Evolutionary conservation across 495 filamentous ascomycete genomes (phyloP), one percentile per base, ranked within the genome.

Genomic region (Pseudomonodictys pantanalensis): DNA sequence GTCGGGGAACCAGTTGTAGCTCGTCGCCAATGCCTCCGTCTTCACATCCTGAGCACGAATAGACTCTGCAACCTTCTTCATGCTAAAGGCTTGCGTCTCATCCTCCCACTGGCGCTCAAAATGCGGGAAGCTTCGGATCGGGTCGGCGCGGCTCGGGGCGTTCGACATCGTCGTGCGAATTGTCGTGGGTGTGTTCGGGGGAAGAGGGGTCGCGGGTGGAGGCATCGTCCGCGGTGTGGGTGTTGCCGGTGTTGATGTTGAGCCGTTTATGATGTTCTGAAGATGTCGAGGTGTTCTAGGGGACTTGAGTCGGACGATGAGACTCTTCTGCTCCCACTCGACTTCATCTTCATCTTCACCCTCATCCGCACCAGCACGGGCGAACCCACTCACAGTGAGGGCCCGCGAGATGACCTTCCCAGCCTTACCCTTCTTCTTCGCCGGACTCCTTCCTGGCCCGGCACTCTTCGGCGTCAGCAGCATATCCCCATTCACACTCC

Each of bases 1-100:
- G 4, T 52, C 56, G 5, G 47, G 46, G 25, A 51, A 59, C 56
- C 56, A 59, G 35, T 25, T 23, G 45, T 17, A 49, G 20, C 7
- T 5, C 12, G 38, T 18, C 12, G 38, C 15, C 38, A 41, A 41
- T 18, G 5, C 15, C 38, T 41, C 38, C 12, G 20, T 18, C 12
- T 3, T 3, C 38, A 3, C 20, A 15, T 41, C 38, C 15, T 15
- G 3, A 12, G 38, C 15, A 12, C 38, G 38, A 10, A 47, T 8
- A 6, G 23, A 24, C 41, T 23, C 29, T 7, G 3, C 45, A 3
- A 48, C 43, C 15, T 52, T 26, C 23, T 22, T 42, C 53, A 46
- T 32, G 25, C 38, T 48, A 29, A 56, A 56, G 20, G 10, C 15
- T 10, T 23, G 12, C 41, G 53, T 56, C 20, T 56, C 53, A 26